Evolutionary conservation across 768 basidiomycete species (phyloP).

Genomic region (Pholiota microspora): DNA sequence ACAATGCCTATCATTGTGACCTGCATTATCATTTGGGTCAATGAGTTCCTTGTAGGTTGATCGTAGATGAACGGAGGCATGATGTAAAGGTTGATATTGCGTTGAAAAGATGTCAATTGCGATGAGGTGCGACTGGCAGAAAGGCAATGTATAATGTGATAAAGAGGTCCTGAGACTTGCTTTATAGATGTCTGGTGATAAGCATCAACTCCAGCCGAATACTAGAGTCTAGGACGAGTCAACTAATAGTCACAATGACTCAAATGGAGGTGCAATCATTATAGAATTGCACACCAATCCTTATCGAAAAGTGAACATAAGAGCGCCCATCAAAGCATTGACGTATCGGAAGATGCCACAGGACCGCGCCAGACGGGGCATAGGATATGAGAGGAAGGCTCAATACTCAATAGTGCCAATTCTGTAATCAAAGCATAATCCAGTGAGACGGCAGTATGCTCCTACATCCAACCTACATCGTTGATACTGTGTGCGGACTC

Average conservation of each 20-base stretch:
- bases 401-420: too few relatives aligned
- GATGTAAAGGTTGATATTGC: background rate
- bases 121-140: background rate
- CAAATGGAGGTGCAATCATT: background rate
- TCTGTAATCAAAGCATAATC: too few relatives aligned
- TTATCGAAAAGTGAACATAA: background rate
- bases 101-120: background rate
- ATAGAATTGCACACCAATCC: background rate
- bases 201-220: background rate
- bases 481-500: too few relatives aligned
- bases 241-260: background rate
- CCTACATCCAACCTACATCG: too few relatives aligned
- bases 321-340: background rate
- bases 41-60: background rate
- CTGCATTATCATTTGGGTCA: constrained; percentile 1
- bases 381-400: background rate
- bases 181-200: background rate
- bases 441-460: too few relatives aligned
- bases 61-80: background rate
- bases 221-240: background rate
- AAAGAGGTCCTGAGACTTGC: background rate
- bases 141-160: background rate
- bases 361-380: background rate
- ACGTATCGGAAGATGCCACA: background rate
- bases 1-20: background rate